These are phyloP conservation scores for Calonectria hawksworthii DNA, from an alignment of 2,329 filamentous ascomycete genomes.

Conservation along the genomic window DNA sequence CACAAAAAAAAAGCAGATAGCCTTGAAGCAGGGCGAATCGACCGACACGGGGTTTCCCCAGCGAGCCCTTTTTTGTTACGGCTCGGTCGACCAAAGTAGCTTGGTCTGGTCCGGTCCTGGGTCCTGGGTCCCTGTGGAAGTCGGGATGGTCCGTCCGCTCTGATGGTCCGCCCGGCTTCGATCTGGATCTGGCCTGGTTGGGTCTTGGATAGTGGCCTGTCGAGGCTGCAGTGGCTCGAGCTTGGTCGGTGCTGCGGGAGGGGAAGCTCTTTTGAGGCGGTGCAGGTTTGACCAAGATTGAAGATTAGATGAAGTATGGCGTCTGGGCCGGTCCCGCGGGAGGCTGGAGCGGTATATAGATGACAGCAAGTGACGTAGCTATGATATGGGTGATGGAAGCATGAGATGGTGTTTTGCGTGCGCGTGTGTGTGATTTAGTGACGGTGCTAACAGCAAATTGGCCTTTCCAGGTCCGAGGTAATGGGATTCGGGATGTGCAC, in stretches of 20 bases:
- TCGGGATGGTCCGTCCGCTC: slow-evolving; percentile 42
- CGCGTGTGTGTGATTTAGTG: neutral
- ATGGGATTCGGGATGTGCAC: neutral
- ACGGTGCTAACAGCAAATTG: neutral
- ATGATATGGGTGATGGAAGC: neutral
- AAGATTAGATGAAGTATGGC: slow-evolving; percentile 5
- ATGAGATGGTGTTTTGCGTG: neutral
- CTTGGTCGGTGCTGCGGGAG: slow-evolving; percentile 28
- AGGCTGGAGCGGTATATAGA: neutral
- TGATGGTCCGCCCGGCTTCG: slow-evolving; percentile 40
- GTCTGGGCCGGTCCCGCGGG: slow-evolving; percentile 7
- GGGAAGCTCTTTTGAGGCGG: slow-evolving; percentile 30
- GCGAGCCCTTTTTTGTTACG: slow-evolving; percentile 26
- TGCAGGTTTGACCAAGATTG: slow-evolving; percentile 32
- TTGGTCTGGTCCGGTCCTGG: slow-evolving; percentile 31
- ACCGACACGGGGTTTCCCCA: slow-evolving; percentile 38
- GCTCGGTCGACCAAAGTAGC: slow-evolving; percentile 45
- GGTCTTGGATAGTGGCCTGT: slow-evolving; percentile 33
- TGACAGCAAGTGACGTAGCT: neutral
- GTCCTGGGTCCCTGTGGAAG: slow-evolving; percentile 33
- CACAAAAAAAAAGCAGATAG: neutral
- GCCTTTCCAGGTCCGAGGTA: slow-evolving; percentile 4
- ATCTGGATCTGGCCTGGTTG: slow-evolving; percentile 42
- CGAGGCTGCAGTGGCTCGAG: slow-evolving; percentile 38
- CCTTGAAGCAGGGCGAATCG: slow-evolving; percentile 34